Evolutionary conservation across 352 stramenopile genomes (phyloP).

Genomic region (Paralagenidium karlingii): DNA sequence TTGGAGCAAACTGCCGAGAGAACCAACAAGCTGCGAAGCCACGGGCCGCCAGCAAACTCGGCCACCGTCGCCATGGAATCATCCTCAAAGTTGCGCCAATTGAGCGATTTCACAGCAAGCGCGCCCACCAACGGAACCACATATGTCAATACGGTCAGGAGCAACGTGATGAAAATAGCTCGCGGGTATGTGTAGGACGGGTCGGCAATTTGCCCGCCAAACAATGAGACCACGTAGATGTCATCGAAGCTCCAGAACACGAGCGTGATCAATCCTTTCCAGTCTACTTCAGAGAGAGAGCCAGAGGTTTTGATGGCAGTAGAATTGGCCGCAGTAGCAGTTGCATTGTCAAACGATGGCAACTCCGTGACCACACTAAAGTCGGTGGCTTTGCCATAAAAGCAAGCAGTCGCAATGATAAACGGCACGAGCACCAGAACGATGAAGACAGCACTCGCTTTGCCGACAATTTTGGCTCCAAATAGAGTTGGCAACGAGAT

Average conservation of each 20-base stretch:
- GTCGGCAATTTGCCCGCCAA: conserved; percentile 77
- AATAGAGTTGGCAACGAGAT: conserved; percentile 20
- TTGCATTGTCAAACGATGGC: too few relatives aligned
- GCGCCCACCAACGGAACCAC: conserved; percentile 72
- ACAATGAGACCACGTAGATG: conserved; percentile 72
- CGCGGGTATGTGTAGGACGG: conserved; percentile 38
- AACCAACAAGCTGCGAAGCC: conserved; percentile 69
- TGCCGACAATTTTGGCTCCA: conserved; percentile 17
- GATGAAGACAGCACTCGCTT: conserved; percentile 17
- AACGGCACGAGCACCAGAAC: neutral
- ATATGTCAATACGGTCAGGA: conserved; percentile 48
- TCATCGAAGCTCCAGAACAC: conserved; percentile 92
- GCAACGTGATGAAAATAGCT: conserved; percentile 39
- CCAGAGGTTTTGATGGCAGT: neutral
- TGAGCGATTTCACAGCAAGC: conserved; percentile 22
- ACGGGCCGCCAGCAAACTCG: conserved; percentile 50
- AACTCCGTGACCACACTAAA: too few relatives aligned
- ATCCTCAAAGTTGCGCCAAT: conserved; percentile 57
- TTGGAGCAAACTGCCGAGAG: conserved; percentile 56
- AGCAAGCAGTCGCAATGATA: neutral
- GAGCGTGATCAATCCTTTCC: conserved; percentile 79
- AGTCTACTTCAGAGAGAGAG: conserved; percentile 25
- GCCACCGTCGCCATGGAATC: conserved; percentile 61
- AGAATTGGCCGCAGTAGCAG: too few relatives aligned
- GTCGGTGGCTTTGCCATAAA: too few relatives aligned